Evolutionary conservation across 768 basidiomycete genomes (phyloP), one percentile per base, ranked within the genome.

Genomic region (Lactarius deliciosus): DNA sequence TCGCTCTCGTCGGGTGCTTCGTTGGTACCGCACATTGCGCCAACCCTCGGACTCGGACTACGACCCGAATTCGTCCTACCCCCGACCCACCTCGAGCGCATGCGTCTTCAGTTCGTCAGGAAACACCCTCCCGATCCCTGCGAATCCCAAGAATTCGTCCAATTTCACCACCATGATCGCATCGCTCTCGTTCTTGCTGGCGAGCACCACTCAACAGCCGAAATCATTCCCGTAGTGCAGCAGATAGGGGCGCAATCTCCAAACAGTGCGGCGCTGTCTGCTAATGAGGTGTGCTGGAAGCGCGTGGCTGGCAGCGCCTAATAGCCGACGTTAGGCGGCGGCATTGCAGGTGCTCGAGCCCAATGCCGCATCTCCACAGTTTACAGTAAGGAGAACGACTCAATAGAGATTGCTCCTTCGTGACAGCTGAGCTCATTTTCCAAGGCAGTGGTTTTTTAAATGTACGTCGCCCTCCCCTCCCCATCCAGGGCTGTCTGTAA

Each of bases 261-360:
- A n/a, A 34, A 56, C 2, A 18, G 30, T 8, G 30, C 55, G 30
- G 28, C 32, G 18, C 7, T 8, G 30, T 18, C 28, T 20, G 11
- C 28, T 28, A 55, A 11, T 9, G 22, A 25, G 10, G n/a, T 22
- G 20, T 56, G 30, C 18, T 32, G 54, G 16, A 18, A 11, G 22
- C 54, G 28, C 32, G 54, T 30, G 32, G 28, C 7, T 32, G 13
- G 32, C 20, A 1, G 55, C 30, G 28, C 30, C 55, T 56, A 7
- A 56, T 56, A 32, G 54, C 30, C 54, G 54, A 56, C 47, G 13
- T 53, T 25, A 15, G 50, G 50, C 50, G 47, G n/a, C n/a, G 50
- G 25, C 25, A 53, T 50, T 55, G 30, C 9, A 56, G 30, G 10
- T 56, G 18, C 30, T 56, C 1, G 10, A 11, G 47, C 47, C 50